phyloP scores from a whole-genome alignment of 495 filamentous ascomycete genomes.

The Xylaria acuta region DNA sequence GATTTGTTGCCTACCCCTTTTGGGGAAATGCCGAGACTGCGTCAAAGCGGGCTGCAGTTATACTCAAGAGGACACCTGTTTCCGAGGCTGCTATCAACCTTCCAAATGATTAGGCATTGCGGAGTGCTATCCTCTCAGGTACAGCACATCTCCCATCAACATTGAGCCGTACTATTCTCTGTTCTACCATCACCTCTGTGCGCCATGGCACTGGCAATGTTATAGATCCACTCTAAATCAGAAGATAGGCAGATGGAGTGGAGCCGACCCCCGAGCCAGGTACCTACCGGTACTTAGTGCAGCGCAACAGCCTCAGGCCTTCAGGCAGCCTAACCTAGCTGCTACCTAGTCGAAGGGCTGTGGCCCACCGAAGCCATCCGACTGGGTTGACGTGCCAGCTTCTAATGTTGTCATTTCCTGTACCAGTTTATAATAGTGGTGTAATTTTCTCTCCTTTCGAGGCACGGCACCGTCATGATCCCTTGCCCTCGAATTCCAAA shows the following conservation, averaged over 20 bases:
- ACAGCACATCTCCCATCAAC: not conserved
- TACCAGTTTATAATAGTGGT: conserved; percentile 4
- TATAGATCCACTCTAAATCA: not conserved
- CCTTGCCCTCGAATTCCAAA: conserved; percentile 20
- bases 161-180: not conserved
- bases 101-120: not conserved
- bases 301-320: conserved; percentile 14
- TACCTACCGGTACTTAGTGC: not conserved
- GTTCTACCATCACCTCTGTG: not conserved
- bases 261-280: not conserved
- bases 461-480: not conserved
- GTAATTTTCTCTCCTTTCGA: conserved; percentile 25
- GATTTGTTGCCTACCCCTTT: conserved; percentile 1
- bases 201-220: not conserved
- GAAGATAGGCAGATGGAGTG: conserved; percentile 6
- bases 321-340: conserved; percentile 6
- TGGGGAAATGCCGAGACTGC: conserved; percentile 6
- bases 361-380: conserved; percentile 15
- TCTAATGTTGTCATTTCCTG: conserved; percentile 24
- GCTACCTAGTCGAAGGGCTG: conserved; percentile 3
- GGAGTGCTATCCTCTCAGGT: not conserved
- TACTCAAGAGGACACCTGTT: conserved; percentile 9
- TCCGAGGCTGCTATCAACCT: not conserved
- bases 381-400: conserved; percentile 11
- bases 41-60: conserved; percentile 6